These are phyloP conservation scores for Corrigiola litoralis DNA, from an alignment of 179 eudicot species.

Conservation along the genomic window DNA sequence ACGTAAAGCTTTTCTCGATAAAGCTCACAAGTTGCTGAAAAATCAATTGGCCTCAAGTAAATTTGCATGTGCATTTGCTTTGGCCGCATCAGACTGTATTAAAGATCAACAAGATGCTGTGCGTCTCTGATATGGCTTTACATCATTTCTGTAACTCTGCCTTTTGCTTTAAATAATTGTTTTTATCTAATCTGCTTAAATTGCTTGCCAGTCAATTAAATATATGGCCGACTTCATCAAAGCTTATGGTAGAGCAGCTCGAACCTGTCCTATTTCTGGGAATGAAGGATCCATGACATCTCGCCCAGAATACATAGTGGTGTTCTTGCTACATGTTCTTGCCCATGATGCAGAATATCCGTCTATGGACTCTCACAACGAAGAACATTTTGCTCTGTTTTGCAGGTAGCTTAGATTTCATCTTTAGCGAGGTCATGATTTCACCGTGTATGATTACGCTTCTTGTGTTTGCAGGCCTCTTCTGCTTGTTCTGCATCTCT, in stretches of 20 bases:
- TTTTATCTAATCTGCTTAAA: conserved; percentile 16
- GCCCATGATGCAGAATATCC: conserved; percentile 78
- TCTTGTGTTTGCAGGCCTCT: conserved; percentile 80
- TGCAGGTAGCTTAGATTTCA: conserved; percentile 41
- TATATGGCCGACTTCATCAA: conserved; percentile 63
- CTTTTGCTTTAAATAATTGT: conserved; percentile 2
- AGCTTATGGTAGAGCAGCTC: conserved; percentile 41
- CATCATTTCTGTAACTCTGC: not conserved
- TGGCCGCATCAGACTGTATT: conserved; percentile 58
- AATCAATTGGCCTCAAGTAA: conserved; percentile 53
- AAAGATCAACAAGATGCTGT: conserved; percentile 61
- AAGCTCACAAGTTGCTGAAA: conserved; percentile 67
- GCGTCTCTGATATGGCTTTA: conserved; percentile 15
- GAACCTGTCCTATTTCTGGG: conserved; percentile 22
- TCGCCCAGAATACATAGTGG: conserved; percentile 65
- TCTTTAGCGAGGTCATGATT: not conserved
- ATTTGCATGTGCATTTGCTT: conserved; percentile 83
- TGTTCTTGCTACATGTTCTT: conserved; percentile 79
- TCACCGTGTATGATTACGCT: conserved; percentile 1
- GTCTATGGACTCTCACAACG: conserved; percentile 44
- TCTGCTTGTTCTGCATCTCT: conserved; percentile 47
- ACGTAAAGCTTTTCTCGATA: conserved; percentile 56
- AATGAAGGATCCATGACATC: conserved; percentile 38
- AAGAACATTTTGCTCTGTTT: conserved; percentile 46
- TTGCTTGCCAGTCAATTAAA: conserved; percentile 48